Percentiles rank a stretch among this genome's conserved stretches.
phyloP scores from a whole-genome alignment of 2,329 filamentous ascomycete species.

The Parastagonospora avenae region DNA sequence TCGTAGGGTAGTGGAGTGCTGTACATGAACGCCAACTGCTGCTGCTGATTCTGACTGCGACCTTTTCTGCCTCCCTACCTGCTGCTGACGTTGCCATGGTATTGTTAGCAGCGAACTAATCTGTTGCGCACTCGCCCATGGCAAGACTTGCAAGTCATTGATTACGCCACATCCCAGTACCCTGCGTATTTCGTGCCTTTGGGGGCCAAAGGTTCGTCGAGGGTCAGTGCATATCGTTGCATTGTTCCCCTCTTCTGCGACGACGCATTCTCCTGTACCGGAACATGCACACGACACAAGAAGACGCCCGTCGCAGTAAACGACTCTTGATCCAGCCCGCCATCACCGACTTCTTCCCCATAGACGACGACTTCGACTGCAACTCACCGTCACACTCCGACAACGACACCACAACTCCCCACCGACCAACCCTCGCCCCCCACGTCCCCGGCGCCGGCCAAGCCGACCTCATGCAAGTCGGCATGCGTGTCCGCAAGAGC shows the following conservation, averaged over 20 bases:
- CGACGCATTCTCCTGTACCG: conserved; percentile 7
- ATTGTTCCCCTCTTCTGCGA: conserved; percentile 2
- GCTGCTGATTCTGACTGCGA: too few relatives aligned
- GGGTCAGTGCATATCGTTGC: conserved; percentile 15
- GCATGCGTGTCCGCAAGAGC: conserved; percentile 92
- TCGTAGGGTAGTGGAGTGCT: too few relatives aligned
- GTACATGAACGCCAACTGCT: too few relatives aligned
- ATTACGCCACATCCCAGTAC: conserved; percentile 15
- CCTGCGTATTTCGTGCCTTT: conserved; percentile 1
- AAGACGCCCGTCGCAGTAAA: conserved; percentile 44
- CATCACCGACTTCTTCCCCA: conserved; percentile 52
- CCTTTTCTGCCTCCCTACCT: too few relatives aligned
- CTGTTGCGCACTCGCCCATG: too few relatives aligned
- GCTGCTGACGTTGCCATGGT: too few relatives aligned
- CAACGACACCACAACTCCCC: conserved; percentile 45
- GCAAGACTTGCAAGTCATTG: too few relatives aligned
- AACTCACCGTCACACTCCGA: conserved; percentile 15
- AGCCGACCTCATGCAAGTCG: conserved; percentile 84
- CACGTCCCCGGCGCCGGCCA: conserved; percentile 70
- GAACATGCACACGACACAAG: conserved; percentile 26
- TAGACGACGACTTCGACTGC: conserved; percentile 17
- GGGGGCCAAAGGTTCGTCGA: background rate
- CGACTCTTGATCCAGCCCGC: conserved; percentile 50
- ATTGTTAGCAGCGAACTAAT: too few relatives aligned
- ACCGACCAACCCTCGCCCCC: conserved; percentile 45